phyloP scores from a whole-genome alignment of 495 filamentous ascomycete species.

The Aspergillus funiculosus region DNA sequence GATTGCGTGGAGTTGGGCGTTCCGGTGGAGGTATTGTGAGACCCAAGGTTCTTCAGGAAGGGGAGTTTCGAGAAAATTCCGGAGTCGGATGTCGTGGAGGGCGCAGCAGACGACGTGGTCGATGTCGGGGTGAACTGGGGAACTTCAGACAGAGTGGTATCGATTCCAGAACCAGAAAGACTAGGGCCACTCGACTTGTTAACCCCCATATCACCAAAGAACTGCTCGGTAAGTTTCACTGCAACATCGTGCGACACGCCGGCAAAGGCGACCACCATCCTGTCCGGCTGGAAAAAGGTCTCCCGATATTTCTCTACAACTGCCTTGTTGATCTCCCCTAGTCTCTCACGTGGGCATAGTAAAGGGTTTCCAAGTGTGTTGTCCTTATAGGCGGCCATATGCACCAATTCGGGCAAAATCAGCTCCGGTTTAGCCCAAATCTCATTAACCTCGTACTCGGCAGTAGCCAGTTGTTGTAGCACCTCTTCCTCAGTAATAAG shows the following conservation, averaged over 20 bases:
- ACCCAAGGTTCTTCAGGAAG: constrained; percentile 81
- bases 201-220: constrained; percentile 84
- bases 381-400: constrained; percentile 88
- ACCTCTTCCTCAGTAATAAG: constrained; percentile 89
- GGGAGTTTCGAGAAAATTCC: constrained; percentile 77
- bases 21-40: constrained; percentile 53
- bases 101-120: constrained; percentile 31
- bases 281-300: constrained; percentile 79
- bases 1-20: constrained; percentile 41
- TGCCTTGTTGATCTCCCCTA: constrained; percentile 66
- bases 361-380: constrained; percentile 95
- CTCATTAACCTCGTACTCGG: constrained; percentile 91
- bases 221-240: constrained; percentile 69
- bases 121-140: constrained; percentile 41
- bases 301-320: constrained; percentile 75
- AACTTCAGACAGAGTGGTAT: constrained; percentile 43
- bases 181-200: constrained; percentile 39
- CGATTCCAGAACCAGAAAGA: constrained; percentile 52
- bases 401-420: constrained; percentile 90
- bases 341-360: constrained; percentile 79
- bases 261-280: constrained; percentile 91
- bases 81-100: constrained; percentile 39
- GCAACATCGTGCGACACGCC: constrained; percentile 81
- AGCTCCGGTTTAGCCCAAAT: constrained; percentile 98
- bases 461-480: constrained; percentile 75